phyloP scores from a whole-genome alignment of 2,329 filamentous ascomycete genomes.

The Sporothrix pseudoabietina region DNA sequence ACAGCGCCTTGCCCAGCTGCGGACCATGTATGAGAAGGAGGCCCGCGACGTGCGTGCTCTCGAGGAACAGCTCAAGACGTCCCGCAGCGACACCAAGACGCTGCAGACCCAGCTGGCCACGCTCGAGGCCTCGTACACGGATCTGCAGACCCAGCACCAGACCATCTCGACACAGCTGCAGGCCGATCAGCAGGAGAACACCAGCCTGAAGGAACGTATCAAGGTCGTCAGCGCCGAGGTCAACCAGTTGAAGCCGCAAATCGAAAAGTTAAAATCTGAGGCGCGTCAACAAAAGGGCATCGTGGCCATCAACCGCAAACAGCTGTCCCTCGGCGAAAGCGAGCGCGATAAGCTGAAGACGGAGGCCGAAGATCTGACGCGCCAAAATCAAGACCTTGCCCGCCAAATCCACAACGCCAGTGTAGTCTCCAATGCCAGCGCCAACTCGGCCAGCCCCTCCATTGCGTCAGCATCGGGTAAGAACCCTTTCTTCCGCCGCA shows the following conservation, averaged over 20 bases:
- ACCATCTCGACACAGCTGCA: slow-evolving; percentile 74
- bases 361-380: slow-evolving; percentile 71
- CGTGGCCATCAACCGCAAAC: slow-evolving; percentile 98
- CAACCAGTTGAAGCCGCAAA: slow-evolving; percentile 78
- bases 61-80: slow-evolving; percentile 77
- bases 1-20: slow-evolving; percentile 79
- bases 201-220: slow-evolving; percentile 82
- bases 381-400: slow-evolving; percentile 61
- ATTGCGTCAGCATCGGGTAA: slow-evolving; percentile 72
- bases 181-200: slow-evolving; percentile 86
- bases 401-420: slow-evolving; percentile 53
- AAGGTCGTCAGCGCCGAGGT: slow-evolving; percentile 80
- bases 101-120: slow-evolving; percentile 81
- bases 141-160: slow-evolving; percentile 79
- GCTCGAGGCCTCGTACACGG: slow-evolving; percentile 77
- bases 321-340: slow-evolving; percentile 82
- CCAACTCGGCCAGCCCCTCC: slow-evolving; percentile 65
- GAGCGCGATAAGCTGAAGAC: slow-evolving; percentile 85
- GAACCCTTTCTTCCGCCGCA: slow-evolving; percentile 90
- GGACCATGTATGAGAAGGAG: slow-evolving; percentile 89
- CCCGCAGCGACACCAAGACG: slow-evolving; percentile 79
- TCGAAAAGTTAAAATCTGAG: slow-evolving; percentile 91
- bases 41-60: slow-evolving; percentile 80
- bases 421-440: slow-evolving; percentile 50
- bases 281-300: slow-evolving; percentile 94